Base-by-base conservation (phyloP, 345 rosid genomes). In the Ricinus communis region DNA sequence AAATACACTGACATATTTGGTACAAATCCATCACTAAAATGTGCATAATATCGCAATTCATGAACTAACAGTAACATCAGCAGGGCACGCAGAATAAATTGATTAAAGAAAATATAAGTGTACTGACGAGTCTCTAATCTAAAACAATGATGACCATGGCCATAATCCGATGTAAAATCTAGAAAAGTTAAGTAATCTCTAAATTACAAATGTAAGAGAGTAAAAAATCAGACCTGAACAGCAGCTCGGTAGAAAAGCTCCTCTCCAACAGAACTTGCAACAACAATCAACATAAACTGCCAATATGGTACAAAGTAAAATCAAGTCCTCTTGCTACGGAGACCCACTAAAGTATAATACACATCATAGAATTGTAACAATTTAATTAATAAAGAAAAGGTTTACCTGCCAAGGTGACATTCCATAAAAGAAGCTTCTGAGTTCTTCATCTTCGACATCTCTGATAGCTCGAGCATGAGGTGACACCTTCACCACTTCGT, bases 201-300 rank as follows among this genome's bases (percentile, higher is more conserved):
- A 0, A 4, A 16, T 27, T 41, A 62, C 11, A 46, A n/a, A n/a
- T 19, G 46, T 8, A 21, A 54, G 27, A n/a, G 40, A 31, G 12
- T 38, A 66, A 46, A 56, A 50, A 41, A 67, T 69, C 65, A 71
- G 11, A 88, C 99, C 99, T 95, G 99, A 60, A 95, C 89, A 51
- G 99, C 97, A 62, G 90, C 97, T 33, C 99, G 86, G 82, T 95
- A 95, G 82, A 95, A 95, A 74, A 95, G 97, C 86, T 95, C 99
- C 85, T 95, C 99, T 63, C 99, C 99, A 25, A 95, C 86, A 0
- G 99, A 91, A 80, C 99, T 95, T 15, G 99, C 99, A 50, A 87
- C 80, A 0, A 95, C 92, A 66, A 95, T 82, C 62, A 95, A 78
- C 60, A 91, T 79, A 78, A 95, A 91, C 97, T 94, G 88, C 76